Conservation (phyloP, 2,329 filamentous ascomycete genomes). For the Paramyrothecium roridum region DNA sequence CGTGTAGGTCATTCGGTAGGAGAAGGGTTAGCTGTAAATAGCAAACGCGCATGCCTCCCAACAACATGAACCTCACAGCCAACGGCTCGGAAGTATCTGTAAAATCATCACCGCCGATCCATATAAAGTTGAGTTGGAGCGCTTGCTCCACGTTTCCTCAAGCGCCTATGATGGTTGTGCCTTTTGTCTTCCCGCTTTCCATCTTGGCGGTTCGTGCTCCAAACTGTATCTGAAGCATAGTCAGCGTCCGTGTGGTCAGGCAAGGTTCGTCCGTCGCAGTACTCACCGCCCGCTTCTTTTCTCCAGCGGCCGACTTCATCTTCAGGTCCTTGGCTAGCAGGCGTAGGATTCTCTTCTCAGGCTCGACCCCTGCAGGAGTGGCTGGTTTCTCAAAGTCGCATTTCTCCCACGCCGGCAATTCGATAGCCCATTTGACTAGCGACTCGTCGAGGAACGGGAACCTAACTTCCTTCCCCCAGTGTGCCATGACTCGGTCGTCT, state of each 20-base stretch:
- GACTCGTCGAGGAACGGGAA: slow-evolving; percentile 90
- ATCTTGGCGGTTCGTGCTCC: slow-evolving; percentile 81
- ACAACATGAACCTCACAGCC: slow-evolving; percentile 10
- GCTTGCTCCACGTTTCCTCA: slow-evolving; percentile 25
- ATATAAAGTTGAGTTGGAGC: slow-evolving; percentile 1
- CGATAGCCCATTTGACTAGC: slow-evolving; percentile 78
- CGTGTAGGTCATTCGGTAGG: slow-evolving; percentile 12
- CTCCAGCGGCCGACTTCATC: slow-evolving; percentile 68
- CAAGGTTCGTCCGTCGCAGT: background rate
- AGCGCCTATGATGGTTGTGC: slow-evolving; percentile 56
- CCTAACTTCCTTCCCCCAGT: slow-evolving; percentile 85
- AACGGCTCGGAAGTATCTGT: slow-evolving; percentile 73
- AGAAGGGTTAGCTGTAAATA: slow-evolving; percentile 39
- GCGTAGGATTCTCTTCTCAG: slow-evolving; percentile 78
- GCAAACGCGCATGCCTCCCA: slow-evolving; percentile 45
- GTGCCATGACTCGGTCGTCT: slow-evolving; percentile 85
- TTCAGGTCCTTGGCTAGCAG: slow-evolving; percentile 72
- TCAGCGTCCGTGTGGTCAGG: slow-evolving; percentile 6
- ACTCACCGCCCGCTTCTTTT: slow-evolving; percentile 88
- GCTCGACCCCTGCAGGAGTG: slow-evolving; percentile 51
- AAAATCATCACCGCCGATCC: slow-evolving; percentile 60
- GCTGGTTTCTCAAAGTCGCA: slow-evolving; percentile 71
- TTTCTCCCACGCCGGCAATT: slow-evolving; percentile 74
- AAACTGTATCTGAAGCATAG: slow-evolving; percentile 65
- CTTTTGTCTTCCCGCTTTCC: slow-evolving; percentile 66